phyloP scores from a whole-genome alignment of 2,329 filamentous ascomycete species.

The Alternaria hordeiaustralica region DNA sequence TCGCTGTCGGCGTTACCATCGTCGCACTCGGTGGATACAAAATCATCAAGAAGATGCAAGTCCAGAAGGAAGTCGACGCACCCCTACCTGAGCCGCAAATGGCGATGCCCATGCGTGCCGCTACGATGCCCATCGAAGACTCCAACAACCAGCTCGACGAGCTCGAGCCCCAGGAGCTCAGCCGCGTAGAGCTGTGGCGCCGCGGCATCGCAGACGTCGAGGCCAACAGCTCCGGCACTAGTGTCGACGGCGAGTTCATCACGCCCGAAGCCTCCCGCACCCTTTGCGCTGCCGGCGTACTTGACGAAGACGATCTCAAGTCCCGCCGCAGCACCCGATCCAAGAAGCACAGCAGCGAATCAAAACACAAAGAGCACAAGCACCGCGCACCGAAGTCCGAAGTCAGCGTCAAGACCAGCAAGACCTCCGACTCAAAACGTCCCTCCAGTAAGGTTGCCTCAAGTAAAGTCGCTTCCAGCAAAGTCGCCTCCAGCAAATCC shows the following conservation, averaged over 20 bases:
- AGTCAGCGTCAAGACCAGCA: conserved; percentile 33
- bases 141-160: conserved; percentile 58
- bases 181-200: conserved; percentile 67
- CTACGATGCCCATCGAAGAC: conserved; percentile 15
- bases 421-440: conserved; percentile 12
- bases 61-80: conserved; percentile 47
- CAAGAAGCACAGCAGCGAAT: conserved; percentile 28
- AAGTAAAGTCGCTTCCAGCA: conserved; percentile 5
- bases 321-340: conserved; percentile 39
- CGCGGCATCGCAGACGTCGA: conserved; percentile 67
- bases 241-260: conserved; percentile 70
- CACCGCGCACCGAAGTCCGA: conserved; percentile 37
- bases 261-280: conserved; percentile 61
- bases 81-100: conserved; percentile 5
- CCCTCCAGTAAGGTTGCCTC: conserved; percentile 6
- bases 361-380: conserved; percentile 26
- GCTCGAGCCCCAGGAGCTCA: conserved; percentile 63
- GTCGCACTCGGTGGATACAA: conserved; percentile 97
- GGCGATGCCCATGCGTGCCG: conserved; percentile 20
- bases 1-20: conserved; percentile 90
- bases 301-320: conserved; percentile 58
- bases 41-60: conserved; percentile 85
- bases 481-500: conserved; percentile 12
- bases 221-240: conserved; percentile 62
- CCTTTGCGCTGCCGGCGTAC: conserved; percentile 53